Evolutionary conservation across 345 rosid genomes (phyloP), one percentile per base, ranked within the genome.

Genomic region (Gossypium turneri): DNA sequence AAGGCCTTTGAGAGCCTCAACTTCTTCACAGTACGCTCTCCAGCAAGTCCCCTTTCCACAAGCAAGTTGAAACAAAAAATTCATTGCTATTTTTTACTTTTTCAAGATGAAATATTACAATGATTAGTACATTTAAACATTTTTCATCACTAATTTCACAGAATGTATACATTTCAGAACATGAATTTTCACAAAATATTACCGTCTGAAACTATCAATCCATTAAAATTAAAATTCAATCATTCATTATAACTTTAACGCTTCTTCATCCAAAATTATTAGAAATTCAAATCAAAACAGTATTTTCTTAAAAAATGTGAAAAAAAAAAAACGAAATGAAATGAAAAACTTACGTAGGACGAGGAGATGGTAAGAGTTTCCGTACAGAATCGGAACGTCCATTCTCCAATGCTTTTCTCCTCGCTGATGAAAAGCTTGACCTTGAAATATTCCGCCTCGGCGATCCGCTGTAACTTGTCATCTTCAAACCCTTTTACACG

Each of bases 11-110:
- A 96, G 66, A 96, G 75, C 60, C 97, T 87, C 81, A 96, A 79
- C n/a, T 95, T 82, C 67, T 86, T 93, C 52, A 96, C 99, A 15
- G 99, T 96, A 51, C 97, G 87, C 83, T 96, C 98, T 72, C 93
- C 98, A 19, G 97, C 84, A 50, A 89, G 81, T 79, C 92, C 89
- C 88, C 99, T 96, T 83, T 79, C 69, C 73, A 77, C 62, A 61
- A 25, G 43, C 43, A 60, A 57, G 62, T 57, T 41, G 67, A 64
- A 66, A 45, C 57, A 20, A 65, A 61, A 61, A 6, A 15, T 24
- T 2, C 72, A 24, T 67, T 67, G 25, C 12, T 48, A 67, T 7
- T 17, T 67, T 22, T 34, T 5, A 34, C 41, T 34, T 19, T 47
- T 48, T 15, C 20, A 24, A 48, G 22, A 48, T 48, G 43, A 67